These are phyloP conservation scores for Peribolospora baueri DNA, from an alignment of 768 basidiomycete genomes.

Conservation along the genomic window DNA sequence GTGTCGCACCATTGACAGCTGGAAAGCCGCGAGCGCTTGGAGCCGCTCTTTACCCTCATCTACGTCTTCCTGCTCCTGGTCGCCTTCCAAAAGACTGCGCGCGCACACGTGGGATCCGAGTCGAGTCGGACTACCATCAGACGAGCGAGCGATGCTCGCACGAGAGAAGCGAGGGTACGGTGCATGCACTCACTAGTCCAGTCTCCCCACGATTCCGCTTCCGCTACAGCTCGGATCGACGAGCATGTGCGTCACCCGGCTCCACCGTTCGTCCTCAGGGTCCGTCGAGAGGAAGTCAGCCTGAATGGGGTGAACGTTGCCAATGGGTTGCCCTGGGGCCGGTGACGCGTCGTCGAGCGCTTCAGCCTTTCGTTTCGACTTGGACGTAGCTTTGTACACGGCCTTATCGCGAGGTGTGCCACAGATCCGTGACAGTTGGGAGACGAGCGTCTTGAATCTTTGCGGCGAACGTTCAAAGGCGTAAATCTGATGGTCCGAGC, in stretches of 20 bases:
- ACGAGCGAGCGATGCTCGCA: background rate
- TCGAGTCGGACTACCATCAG: background rate
- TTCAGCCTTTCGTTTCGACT: background rate
- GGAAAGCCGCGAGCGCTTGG: conserved; percentile 62
- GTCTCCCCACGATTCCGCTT: conserved; percentile 69
- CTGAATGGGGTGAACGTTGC: conserved; percentile 42
- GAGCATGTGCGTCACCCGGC: conserved; percentile 57
- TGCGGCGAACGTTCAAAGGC: background rate
- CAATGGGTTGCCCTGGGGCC: too few species aligned
- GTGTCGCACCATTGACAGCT: conserved; percentile 70
- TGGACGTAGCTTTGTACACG: too few species aligned
- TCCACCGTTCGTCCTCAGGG: conserved; percentile 38
- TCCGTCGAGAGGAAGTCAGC: conserved; percentile 63
- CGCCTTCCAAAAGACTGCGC: conserved; percentile 17
- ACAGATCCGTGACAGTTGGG: too few species aligned
- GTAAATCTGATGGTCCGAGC: too few species aligned
- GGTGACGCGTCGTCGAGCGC: background rate
- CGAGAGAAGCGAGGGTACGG: background rate
- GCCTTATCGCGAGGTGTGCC: too few species aligned
- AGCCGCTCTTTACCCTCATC: conserved; percentile 41
- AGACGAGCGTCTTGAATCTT: background rate
- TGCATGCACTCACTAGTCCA: conserved; percentile 42
- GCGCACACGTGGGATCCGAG: conserved; percentile 23
- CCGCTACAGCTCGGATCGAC: conserved; percentile 93
- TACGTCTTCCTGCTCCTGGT: conserved; percentile 27